Evolutionary conservation across 257 asterid genomes (phyloP).

Genomic region (Prunella vulgaris): DNA sequence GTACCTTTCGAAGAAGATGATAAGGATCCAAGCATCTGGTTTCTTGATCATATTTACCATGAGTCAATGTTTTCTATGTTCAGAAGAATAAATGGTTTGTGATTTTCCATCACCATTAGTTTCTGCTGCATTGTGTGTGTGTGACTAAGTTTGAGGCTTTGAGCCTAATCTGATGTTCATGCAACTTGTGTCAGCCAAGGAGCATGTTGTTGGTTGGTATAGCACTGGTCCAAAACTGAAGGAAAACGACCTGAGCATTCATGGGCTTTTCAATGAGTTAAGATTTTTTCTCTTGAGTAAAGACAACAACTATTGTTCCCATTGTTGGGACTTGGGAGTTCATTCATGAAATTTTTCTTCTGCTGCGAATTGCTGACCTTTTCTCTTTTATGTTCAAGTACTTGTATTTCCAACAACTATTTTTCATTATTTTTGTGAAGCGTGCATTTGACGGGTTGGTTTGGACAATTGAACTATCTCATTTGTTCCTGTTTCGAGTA

Average conservation of each 20-base stretch:
- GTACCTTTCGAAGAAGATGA: constrained; percentile 99
- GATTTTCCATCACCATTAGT: neutral
- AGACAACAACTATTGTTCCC: neutral
- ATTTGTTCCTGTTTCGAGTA: too few species aligned
- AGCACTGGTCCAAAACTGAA: constrained; percentile 94
- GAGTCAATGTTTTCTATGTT: constrained; percentile 97
- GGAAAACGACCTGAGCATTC: constrained; percentile 77
- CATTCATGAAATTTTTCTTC: neutral
- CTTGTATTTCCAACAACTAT: neutral
- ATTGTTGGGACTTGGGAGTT: neutral
- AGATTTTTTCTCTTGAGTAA: constrained; percentile 19
- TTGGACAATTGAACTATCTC: neutral
- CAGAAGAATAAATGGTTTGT: constrained; percentile 82
- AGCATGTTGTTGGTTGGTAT: constrained; percentile 98
- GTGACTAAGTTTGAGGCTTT: neutral
- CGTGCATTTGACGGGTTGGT: neutral
- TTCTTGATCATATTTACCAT: constrained; percentile 95
- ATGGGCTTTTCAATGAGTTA: constrained; percentile 77
- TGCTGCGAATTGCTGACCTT: neutral
- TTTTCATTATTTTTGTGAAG: neutral
- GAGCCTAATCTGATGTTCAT: constrained; percentile 6
- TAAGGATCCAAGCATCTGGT: constrained; percentile 90
- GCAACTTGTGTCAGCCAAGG: constrained; percentile 65
- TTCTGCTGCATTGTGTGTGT: neutral
- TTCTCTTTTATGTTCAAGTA: neutral